Evolutionary conservation across 1,284 basidiomycete species (phyloP).

Genomic region (Amylostereum areolatum): DNA sequence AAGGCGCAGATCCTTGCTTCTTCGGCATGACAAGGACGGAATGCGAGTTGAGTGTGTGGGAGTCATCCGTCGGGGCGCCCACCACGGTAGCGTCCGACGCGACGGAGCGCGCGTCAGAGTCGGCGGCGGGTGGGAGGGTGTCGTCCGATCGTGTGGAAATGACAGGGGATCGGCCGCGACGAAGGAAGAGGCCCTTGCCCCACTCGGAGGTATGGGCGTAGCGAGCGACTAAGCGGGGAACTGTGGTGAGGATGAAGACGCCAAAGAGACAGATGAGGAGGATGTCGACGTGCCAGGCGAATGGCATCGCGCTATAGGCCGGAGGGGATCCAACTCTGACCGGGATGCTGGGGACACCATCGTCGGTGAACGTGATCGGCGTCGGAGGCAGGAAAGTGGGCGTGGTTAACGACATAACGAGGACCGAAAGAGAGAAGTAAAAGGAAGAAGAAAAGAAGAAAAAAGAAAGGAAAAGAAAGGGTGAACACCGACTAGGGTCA

Average conservation of each 20-base stretch:
- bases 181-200: background rate
- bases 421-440: background rate
- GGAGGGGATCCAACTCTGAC: background rate
- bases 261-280: background rate
- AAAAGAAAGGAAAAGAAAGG: background rate
- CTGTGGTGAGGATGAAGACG: background rate
- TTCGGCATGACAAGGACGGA: too few relatives aligned
- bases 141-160: too few relatives aligned
- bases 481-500: background rate
- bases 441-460: background rate
- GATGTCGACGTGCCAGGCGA: slow-evolving; percentile 1
- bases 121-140: too few relatives aligned
- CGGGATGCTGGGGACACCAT: background rate
- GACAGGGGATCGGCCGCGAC: background rate
- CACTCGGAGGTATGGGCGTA: background rate
- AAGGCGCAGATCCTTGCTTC: too few relatives aligned
- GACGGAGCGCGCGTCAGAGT: too few relatives aligned
- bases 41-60: too few relatives aligned
- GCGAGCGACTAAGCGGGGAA: background rate
- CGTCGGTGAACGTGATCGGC: background rate
- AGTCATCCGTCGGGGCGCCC: too few relatives aligned
- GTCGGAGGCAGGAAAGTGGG: background rate
- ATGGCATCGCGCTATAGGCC: background rate
- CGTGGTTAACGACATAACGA: background rate
- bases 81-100: too few relatives aligned